Percentiles rank a stretch among this genome's conserved stretches.
phyloP scores from a whole-genome alignment of 441 rosid genomes.

The Adansonia grandidieri region DNA sequence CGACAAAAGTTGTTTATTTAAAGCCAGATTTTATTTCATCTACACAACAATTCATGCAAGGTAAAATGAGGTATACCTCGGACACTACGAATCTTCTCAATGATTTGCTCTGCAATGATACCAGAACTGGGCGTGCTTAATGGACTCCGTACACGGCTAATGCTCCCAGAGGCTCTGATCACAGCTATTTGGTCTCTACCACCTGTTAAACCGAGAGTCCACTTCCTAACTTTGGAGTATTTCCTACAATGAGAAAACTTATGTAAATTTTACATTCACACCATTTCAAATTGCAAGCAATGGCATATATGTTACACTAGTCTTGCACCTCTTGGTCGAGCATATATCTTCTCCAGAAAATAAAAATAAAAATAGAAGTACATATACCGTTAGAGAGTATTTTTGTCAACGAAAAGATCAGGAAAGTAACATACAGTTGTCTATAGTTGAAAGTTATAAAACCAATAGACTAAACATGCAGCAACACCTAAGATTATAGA shows the following conservation, averaged over 20 bases:
- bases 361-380: not conserved
- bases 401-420: not conserved
- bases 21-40: not conserved
- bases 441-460: not conserved
- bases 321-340: not conserved
- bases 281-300: slow-evolving; percentile 25
- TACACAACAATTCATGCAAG: slow-evolving; percentile 5
- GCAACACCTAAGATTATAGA: not conserved
- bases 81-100: slow-evolving; percentile 81
- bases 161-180: slow-evolving; percentile 91
- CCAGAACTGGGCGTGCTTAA: slow-evolving; percentile 66
- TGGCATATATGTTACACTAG: not conserved
- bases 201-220: slow-evolving; percentile 91
- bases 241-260: slow-evolving; percentile 49
- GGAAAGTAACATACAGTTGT: not conserved
- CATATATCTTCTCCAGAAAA: not conserved
- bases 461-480: not conserved
- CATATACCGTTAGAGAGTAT: not conserved
- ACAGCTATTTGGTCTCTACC: slow-evolving; percentile 83
- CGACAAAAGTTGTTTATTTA: not conserved
- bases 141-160: slow-evolving; percentile 82
- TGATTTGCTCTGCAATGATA: slow-evolving; percentile 79
- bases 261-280: not conserved
- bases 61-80: slow-evolving; percentile 58
- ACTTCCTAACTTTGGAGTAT: slow-evolving; percentile 76